Evolutionary conservation across 1,139 yeast genomes (phyloP), one percentile per base, ranked within the genome.

Genomic region (Arxiozyma telluris): DNA sequence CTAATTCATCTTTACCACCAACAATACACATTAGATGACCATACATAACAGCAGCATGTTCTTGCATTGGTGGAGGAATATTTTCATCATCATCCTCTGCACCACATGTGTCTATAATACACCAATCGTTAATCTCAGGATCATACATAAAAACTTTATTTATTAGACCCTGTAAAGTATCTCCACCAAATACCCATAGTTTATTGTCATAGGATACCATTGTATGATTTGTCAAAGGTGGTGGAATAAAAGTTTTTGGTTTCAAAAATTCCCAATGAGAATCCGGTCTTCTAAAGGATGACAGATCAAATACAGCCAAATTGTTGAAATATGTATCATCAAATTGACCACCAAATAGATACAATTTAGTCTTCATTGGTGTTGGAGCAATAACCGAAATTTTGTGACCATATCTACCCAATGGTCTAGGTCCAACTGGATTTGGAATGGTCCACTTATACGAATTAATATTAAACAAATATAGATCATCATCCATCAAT

Each of bases 391-490:
- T 77, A 7, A 79, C 77, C 55, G 80, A 73, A 22, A 86, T 78
- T 51, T 95, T 83, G 69, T 93, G 98, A 22, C 98, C 98, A 68
- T 93, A 93, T 59, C 99, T 79, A 3, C 98, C 98, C 45, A 83
- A 75, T 0, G 98, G 98, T 64, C 88, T 83, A 56, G 81, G 80
- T 27, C 95, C 93, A 23, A 80, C 77, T 46, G 96, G 96, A 57
- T 79, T 77, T 21, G 97, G 96, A 25, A 88, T 81, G 5, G 97
- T 90, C 87, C 96, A 91, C 69, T 90, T 89, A 64, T 83, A 77
- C 51, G 96, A 87, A 64, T 89, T 86, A 64, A 93, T 87, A 73
- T 93, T 93, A 72, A 93, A 86, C 65, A 93, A 78, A 70, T 93
- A 93, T 57, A 93, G 76, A 65, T 84, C 85, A 68, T 91, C 89